These are phyloP conservation scores for Zea mays DNA, from an alignment of 176 grass and related monocot genomes.

Conservation along the genomic window DNA sequence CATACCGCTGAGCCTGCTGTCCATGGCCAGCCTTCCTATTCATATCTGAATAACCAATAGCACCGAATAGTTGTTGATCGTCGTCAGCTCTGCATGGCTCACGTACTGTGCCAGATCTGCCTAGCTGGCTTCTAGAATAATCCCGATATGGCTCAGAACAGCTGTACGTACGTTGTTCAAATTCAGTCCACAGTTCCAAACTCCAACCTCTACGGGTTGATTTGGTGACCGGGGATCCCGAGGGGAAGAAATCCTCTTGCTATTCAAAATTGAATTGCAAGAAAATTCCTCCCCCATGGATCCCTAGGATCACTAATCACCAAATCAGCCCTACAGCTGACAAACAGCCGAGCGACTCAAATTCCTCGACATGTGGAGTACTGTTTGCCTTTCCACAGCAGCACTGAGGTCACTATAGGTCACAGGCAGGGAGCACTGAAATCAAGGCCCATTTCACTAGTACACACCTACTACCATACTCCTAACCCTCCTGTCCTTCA, in stretches of 20 bases:
- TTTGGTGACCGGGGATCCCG: too few species aligned
- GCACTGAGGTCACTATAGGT: background rate
- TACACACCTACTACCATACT: background rate
- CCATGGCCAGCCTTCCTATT: conserved; percentile 3
- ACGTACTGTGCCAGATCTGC: background rate
- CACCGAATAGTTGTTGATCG: background rate
- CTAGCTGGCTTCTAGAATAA: conserved; percentile 19
- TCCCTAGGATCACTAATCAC: too few species aligned
- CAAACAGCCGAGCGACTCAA: conserved; percentile 15
- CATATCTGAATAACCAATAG: background rate
- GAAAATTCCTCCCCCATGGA: too few species aligned
- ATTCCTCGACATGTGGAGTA: conserved; percentile 4
- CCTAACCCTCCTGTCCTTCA: conserved; percentile 2
- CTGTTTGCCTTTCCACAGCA: background rate
- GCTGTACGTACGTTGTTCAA: background rate
- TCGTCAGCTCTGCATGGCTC: background rate
- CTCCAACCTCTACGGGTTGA: background rate
- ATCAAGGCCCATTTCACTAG: background rate
- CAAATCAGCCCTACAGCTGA: too few species aligned
- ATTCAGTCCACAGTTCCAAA: background rate
- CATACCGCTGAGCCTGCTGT: conserved; percentile 25
- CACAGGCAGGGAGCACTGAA: background rate
- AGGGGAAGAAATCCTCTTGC: too few species aligned
- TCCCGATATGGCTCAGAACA: background rate
- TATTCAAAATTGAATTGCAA: too few species aligned